These are phyloP conservation scores for Backusella mclennaniae DNA, from an alignment of 192 early-diverging fungal species.

Conservation along the genomic window DNA sequence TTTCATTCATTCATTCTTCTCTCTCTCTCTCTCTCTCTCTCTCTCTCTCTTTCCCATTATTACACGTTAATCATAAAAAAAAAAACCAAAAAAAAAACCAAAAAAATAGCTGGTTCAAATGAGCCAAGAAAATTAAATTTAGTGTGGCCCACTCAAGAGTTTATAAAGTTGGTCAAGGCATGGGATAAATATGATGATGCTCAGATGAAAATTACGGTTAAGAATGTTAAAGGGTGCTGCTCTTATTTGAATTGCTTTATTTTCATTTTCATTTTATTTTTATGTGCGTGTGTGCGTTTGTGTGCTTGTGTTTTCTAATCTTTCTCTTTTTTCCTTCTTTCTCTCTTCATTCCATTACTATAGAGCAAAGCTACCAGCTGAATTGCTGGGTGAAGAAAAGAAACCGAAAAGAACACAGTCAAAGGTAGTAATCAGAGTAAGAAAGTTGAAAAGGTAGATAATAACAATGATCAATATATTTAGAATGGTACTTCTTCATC, in stretches of 20 bases:
- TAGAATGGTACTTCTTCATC: background rate
- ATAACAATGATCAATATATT: background rate
- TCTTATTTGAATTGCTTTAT: background rate
- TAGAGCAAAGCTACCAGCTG: slow-evolving; percentile 10
- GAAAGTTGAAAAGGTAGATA: background rate
- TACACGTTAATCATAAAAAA: background rate
- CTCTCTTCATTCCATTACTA: background rate
- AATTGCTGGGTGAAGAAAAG: slow-evolving; percentile 22
- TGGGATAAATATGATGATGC: slow-evolving; percentile 77
- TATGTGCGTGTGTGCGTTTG: background rate
- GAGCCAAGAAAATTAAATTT: slow-evolving; percentile 74
- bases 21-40: no score
- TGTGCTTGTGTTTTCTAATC: background rate
- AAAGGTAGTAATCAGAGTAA: slow-evolving; percentile 14
- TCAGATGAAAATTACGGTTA: slow-evolving; percentile 67
- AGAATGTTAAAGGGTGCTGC: slow-evolving; percentile 54
- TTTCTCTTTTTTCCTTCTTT: slow-evolving; percentile 2
- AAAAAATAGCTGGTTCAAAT: slow-evolving; percentile 32
- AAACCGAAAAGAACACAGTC: slow-evolving; percentile 24
- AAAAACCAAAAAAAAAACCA: background rate
- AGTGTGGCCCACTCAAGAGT: slow-evolving; percentile 80
- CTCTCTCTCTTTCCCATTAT: background rate
- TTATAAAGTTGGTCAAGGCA: slow-evolving; percentile 74
- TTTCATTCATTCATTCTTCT: no score
- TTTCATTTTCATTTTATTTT: background rate